phyloP scores from a whole-genome alignment of 1,284 basidiomycete species.

The Vanrija sp. region DNA sequence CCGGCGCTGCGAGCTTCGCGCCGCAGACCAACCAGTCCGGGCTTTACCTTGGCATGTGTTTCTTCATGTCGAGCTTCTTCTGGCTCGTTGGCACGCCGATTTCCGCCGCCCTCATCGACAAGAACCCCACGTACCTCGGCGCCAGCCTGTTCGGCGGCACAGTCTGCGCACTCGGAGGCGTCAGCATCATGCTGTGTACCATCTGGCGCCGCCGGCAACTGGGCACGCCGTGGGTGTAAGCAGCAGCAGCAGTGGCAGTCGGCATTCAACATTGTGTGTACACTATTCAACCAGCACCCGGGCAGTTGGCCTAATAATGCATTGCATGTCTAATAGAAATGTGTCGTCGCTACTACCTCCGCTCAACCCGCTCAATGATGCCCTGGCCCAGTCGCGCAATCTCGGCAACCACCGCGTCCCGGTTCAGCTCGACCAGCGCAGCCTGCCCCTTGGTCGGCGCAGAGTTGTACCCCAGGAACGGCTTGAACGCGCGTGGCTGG shows the following conservation, averaged over 20 bases:
- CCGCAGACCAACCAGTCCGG: slow-evolving; percentile 30
- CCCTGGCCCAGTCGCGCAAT: slow-evolving; percentile 73
- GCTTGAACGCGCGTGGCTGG: slow-evolving; percentile 63
- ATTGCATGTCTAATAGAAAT: too few species aligned
- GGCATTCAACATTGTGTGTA: too few species aligned
- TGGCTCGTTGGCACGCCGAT: slow-evolving; percentile 33
- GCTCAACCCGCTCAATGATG: slow-evolving; percentile 57
- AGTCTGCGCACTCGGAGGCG: slow-evolving; percentile 13
- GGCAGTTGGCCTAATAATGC: too few species aligned
- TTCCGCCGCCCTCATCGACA: slow-evolving; percentile 28
- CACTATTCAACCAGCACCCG: too few species aligned
- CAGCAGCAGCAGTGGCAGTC: too few species aligned
- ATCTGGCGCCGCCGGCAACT: slow-evolving; percentile 8
- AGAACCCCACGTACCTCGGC: slow-evolving; percentile 23
- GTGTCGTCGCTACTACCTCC: not conserved
- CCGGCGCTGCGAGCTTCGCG: slow-evolving; percentile 30
- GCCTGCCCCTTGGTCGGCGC: slow-evolving; percentile 44
- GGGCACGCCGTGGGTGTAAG: slow-evolving; percentile 11
- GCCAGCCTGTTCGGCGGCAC: slow-evolving; percentile 31
- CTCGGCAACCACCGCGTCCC: slow-evolving; percentile 66
- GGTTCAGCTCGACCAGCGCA: slow-evolving; percentile 68
- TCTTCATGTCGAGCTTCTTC: slow-evolving; percentile 32
- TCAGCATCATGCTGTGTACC: not conserved
- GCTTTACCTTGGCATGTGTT: slow-evolving; percentile 36
- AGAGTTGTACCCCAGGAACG: slow-evolving; percentile 74